A percentile compares a stretch with the other conserved stretches of the same genome.
phyloP scores from a whole-genome alignment of 2,329 filamentous ascomycete genomes.

The Plectosphaerella plurivora region DNA sequence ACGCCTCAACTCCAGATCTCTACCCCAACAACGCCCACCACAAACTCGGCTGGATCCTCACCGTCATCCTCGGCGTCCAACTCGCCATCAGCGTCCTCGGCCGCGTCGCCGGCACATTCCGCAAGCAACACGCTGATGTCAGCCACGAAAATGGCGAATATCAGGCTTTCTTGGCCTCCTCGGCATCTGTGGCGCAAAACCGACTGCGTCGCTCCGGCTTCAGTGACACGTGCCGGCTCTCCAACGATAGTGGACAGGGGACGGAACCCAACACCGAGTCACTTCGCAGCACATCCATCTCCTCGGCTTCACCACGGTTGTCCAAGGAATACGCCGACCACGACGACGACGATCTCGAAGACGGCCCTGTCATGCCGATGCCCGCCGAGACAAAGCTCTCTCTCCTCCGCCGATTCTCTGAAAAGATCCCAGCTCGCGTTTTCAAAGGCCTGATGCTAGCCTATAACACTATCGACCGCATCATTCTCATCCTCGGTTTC shows the following conservation, averaged over 20 bases:
- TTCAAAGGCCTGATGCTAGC: conserved; percentile 54
- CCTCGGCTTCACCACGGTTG: conserved; percentile 37
- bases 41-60: conserved; percentile 81
- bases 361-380: conserved; percentile 34
- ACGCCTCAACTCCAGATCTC: conserved; percentile 75
- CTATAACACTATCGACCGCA: conserved; percentile 69
- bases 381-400: conserved; percentile 39
- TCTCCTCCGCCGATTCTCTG: conserved; percentile 48
- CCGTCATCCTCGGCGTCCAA: conserved; percentile 67
- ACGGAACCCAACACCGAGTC: conserved; percentile 67
- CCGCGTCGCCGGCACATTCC: conserved; percentile 39
- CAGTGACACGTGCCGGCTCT: conserved; percentile 42
- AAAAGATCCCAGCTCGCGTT: conserved; percentile 49
- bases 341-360: conserved; percentile 35
- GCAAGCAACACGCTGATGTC: conserved; percentile 5
- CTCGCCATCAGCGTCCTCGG: conserved; percentile 63
- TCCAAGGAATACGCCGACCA: conserved; percentile 45
- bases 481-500: conserved; percentile 75
- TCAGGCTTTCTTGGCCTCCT: conserved; percentile 24
- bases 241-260: conserved; percentile 69
- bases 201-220: neutral
- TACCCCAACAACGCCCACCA: conserved; percentile 87
- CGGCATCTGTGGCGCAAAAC: conserved; percentile 8
- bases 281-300: conserved; percentile 59
- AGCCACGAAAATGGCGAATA: conserved; percentile 47